Evolutionary conservation across 345 rosid species (phyloP), one percentile per base, ranked within the genome.

Genomic region (Lagerstroemia speciosa): DNA sequence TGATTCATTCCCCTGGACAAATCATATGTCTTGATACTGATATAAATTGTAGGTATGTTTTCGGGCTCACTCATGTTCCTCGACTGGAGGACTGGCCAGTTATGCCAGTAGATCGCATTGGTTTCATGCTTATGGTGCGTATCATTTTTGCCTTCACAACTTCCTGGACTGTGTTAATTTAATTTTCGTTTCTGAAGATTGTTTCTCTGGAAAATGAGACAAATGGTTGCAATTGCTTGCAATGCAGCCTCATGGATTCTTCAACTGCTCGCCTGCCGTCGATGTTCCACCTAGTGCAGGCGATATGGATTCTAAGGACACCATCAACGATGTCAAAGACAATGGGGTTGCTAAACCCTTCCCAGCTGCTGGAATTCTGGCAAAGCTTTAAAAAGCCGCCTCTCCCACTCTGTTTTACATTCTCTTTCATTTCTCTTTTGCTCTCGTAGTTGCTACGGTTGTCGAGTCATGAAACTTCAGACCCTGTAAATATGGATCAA

Each of bases 1-100:
- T 16, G 46, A 9, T 3, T 41, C 46, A 41, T 41, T 8, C 15
- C n/a, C n/a, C n/a, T n/a, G n/a, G n/a, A n/a, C n/a, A n/a, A n/a
- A n/a, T n/a, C n/a, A n/a, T n/a, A n/a, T n/a, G n/a, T 14, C 46
- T 41, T 41, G 0, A 8, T n/a, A 11, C 29, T 20, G 67, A 6
- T 33, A 2, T 32, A 64, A 64, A 14, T 70, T 32, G 64, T 78
- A 92, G 98, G 98, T 92, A 92, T 57, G 88, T 92, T 30, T 92
- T 92, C 84, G 98, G 98, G 69, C 76, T 89, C 73, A 92, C 86
- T 22, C 96, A 88, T 72, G 89, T 92, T 33, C 96, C 98, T 55
- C 83, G 98, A 70, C 78, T 92, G 78, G 96, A 92, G 84, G 96
- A 92, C 75, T 92, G 96, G 98, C 96, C 96, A 1, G 94, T 88